Conservation (phyloP, 495 filamentous ascomycete species). For the Letharia lupina region DNA sequence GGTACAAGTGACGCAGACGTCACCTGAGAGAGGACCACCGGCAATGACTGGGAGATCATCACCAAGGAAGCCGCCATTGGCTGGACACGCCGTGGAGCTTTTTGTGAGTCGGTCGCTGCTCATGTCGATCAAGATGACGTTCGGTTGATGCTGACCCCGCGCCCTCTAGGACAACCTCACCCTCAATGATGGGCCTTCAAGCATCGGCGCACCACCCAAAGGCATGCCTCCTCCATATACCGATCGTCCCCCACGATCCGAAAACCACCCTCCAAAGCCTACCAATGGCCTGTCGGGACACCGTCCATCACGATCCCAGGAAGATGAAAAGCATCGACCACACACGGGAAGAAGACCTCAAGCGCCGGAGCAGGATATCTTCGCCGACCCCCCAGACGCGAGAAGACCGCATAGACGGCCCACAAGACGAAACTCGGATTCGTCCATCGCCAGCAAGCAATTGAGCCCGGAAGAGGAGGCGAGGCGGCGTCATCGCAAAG, state of each 20-base stretch:
- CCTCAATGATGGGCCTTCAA: constrained; percentile 37
- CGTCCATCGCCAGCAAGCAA: constrained; percentile 63
- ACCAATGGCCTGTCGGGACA: constrained; percentile 43
- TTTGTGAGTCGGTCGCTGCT: constrained; percentile 61
- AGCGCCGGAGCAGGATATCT: constrained; percentile 45
- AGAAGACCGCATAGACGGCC: constrained; percentile 43
- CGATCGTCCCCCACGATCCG: constrained; percentile 36
- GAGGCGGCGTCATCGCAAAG: constrained; percentile 56
- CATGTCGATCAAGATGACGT: neutral
- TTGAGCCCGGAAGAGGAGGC: constrained; percentile 67
- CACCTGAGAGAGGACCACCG: constrained; percentile 31
- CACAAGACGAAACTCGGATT: constrained; percentile 80
- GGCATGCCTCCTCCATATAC: constrained; percentile 36
- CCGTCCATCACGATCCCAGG: constrained; percentile 52
- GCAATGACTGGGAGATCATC: constrained; percentile 50
- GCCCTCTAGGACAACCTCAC: constrained; percentile 41
- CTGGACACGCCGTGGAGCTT: constrained; percentile 66
- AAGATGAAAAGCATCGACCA: constrained; percentile 40
- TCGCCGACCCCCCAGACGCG: constrained; percentile 47
- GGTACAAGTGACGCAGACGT: constrained; percentile 30
- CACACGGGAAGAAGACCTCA: constrained; percentile 27
- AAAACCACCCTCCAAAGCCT: constrained; percentile 28
- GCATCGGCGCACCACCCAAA: constrained; percentile 27
- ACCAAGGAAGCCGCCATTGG: constrained; percentile 43
- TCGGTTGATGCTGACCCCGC: constrained; percentile 11